phyloP scores from a whole-genome alignment of 257 asterid species.

The Asclepias syriaca region DNA sequence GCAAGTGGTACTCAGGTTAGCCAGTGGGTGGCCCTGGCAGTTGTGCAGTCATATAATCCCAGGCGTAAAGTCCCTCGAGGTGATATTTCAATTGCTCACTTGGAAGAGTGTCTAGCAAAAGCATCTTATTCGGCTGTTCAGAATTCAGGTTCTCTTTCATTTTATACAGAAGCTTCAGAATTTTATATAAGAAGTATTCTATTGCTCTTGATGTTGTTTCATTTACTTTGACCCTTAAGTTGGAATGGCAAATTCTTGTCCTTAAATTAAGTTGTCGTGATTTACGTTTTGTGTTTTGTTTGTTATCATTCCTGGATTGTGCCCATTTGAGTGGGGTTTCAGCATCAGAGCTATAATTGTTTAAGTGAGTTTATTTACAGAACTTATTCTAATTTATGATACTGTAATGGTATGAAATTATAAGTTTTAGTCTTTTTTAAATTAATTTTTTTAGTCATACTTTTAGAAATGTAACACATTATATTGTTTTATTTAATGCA shows the following conservation, averaged over 20 bases:
- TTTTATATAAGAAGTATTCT: not conserved
- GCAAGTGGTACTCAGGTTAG: conserved; percentile 33
- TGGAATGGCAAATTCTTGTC: not conserved
- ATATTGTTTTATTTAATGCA: too few relatives aligned
- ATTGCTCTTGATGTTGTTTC: not conserved
- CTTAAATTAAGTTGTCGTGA: not conserved
- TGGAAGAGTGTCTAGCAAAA: conserved; percentile 79
- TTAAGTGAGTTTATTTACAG: too few relatives aligned
- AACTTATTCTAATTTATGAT: too few relatives aligned
- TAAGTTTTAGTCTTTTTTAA: too few relatives aligned
- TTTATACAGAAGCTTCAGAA: not conserved
- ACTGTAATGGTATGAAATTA: too few relatives aligned
- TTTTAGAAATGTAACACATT: too few relatives aligned
- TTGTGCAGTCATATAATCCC: conserved; percentile 81
- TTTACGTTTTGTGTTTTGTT: not conserved
- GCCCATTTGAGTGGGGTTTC: not conserved
- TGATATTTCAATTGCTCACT: conserved; percentile 57
- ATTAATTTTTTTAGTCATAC: too few relatives aligned
- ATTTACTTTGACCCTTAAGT: not conserved
- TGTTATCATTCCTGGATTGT: not conserved
- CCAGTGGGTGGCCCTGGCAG: conserved; percentile 87
- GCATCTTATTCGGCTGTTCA: conserved; percentile 76
- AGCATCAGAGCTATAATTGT: not conserved
- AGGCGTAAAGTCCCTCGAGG: conserved; percentile 80
- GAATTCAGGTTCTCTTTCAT: conserved; percentile 51